Base-by-base conservation (phyloP, 768 basidiomycete genomes). In the Pholiota microspora region DNA sequence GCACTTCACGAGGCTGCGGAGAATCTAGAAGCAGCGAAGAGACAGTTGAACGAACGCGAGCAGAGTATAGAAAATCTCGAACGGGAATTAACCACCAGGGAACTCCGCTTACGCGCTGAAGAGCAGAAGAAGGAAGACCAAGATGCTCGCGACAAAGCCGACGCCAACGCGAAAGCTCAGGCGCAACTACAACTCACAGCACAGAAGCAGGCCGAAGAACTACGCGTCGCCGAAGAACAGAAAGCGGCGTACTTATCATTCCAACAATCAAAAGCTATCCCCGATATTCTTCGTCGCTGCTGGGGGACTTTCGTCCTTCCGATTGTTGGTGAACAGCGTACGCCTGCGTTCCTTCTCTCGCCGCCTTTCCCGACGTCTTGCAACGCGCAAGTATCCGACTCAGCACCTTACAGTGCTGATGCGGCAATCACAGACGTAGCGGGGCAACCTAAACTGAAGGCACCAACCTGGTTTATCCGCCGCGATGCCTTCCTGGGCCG, bases 401-500 rank as follows among this genome's bases (percentile, higher is more conserved):
- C 46, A 2, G 2, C 21, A 5, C 7, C 28, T 13, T 16, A 24
- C 16, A 12, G 49, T 46, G 24, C 32, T 8, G 21, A 51, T 31
- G 6, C 29, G 29, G 6, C 29, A 31, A 31, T 31, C 7, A 12
- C 29, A 31, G 12, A 31, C 12, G 7, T 12, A 31, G 29, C 29
- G 29, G 29, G 12, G 29, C 29, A 31, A 12, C 29, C 29, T 31
- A 6, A 31, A 12, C 29, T 6, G 29, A 31, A 12, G 31, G 31
- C 45, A 13, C 27, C 49, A 12, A 8, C 57, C 8, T 59, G 59
- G 58, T n/a, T 29, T 0, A 52, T 62, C 53, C 51, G 51, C 52
- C 58, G 61, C 10, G 62, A 65, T 53, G 55, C 57, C 7, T 44
- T 62, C 46, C 45, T 62, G 15, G 60, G 63, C 29, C 49, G 60